Evolutionary conservation across 805 yeast species (phyloP).

Genomic region (Clavispora santaluciae): DNA sequence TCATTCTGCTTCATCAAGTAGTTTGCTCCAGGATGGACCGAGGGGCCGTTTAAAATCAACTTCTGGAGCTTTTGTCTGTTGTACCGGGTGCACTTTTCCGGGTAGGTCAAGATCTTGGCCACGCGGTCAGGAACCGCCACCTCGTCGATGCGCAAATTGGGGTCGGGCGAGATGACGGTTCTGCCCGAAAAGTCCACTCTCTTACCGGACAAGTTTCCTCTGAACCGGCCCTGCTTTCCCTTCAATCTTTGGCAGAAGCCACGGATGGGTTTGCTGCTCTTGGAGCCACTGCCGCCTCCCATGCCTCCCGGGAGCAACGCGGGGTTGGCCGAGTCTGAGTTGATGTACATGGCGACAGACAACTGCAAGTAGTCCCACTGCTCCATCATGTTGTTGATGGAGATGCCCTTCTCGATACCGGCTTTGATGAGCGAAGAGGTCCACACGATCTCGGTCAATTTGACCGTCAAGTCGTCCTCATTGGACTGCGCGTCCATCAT

Average conservation of each 20-base stretch:
- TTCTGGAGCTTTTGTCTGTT: conserved; percentile 73
- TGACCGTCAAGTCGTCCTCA: conserved; percentile 96
- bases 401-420: conserved; percentile 91
- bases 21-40: conserved; percentile 93
- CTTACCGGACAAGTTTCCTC: conserved; percentile 97
- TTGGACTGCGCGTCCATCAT: conserved; percentile 88
- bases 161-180: conserved; percentile 98
- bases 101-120: conserved; percentile 92
- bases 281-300: conserved; percentile 41
- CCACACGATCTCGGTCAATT: conserved; percentile 94
- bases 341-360: conserved; percentile 95
- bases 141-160: conserved; percentile 89
- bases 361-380: conserved; percentile 98
- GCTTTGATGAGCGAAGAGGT: conserved; percentile 91
- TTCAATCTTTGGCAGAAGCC: conserved; percentile 96
- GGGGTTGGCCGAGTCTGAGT: conserved; percentile 88
- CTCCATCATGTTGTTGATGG: conserved; percentile 91
- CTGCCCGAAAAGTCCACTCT: conserved; percentile 98
- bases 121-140: conserved; percentile 98
- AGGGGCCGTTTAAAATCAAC: conserved; percentile 79
- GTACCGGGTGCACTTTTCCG: conserved; percentile 89
- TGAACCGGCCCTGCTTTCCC: conserved; percentile 98
- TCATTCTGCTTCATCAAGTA: conserved; percentile 81
- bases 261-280: conserved; percentile 72
- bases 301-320: conserved; percentile 68